These are phyloP conservation scores for Voacanga thouarsii DNA, from an alignment of 257 asterid species.

Conservation along the genomic window DNA sequence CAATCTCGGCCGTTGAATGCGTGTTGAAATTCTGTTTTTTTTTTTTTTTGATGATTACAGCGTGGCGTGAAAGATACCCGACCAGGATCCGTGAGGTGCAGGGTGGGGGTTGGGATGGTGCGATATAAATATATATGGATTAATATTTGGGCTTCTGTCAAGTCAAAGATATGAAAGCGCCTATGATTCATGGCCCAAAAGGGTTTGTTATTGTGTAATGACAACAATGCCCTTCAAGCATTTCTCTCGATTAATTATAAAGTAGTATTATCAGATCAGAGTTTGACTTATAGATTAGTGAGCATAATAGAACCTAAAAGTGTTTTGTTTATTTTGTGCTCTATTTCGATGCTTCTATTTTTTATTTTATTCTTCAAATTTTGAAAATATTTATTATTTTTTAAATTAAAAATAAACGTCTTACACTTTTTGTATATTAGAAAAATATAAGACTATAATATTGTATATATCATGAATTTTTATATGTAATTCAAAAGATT, in stretches of 20 bases:
- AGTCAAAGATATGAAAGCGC: slow-evolving; percentile 15
- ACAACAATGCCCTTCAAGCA: not conserved
- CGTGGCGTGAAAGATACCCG: slow-evolving; percentile 27
- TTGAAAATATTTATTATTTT: too few species aligned
- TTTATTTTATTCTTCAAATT: too few species aligned
- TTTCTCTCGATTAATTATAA: not conserved
- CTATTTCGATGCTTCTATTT: too few species aligned
- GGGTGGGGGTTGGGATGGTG: not conserved
- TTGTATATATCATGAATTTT: too few species aligned
- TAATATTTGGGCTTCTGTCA: slow-evolving; percentile 9
- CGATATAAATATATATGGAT: not conserved
- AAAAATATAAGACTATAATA: too few species aligned
- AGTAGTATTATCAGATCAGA: too few species aligned
- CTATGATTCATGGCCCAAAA: not conserved
- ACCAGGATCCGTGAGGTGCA: slow-evolving; percentile 23
- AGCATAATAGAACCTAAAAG: too few species aligned
- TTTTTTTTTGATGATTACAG: not conserved
- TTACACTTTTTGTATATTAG: too few species aligned
- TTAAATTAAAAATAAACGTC: too few species aligned
- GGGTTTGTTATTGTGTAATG: not conserved
- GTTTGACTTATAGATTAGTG: too few species aligned
- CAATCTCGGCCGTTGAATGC: slow-evolving; percentile 15
- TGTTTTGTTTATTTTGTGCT: too few species aligned
- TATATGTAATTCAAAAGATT: too few species aligned
- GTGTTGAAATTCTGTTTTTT: not conserved